Base-by-base conservation (phyloP, 495 filamentous ascomycete genomes). In the Mytilinidion resinicola region DNA sequence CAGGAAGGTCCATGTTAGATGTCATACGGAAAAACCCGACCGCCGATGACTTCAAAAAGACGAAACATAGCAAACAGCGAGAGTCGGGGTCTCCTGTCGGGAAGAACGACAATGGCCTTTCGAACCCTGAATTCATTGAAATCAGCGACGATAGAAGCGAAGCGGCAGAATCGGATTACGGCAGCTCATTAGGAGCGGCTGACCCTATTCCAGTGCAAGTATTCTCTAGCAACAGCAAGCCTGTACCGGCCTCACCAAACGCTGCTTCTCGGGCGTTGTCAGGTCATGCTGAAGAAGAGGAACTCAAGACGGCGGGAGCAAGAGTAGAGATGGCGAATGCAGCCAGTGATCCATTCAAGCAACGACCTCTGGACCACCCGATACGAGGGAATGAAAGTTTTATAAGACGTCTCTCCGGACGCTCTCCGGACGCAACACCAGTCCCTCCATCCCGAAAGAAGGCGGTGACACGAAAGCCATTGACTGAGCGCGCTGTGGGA, bases 221-320 rank as follows among this genome's bases (percentile, higher is more conserved):
- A 41, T 51, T 62, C 9, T 66, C 59, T 0, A 66, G 63, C 56
- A 66, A 66, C 43, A 66, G 51, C 59, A 66, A 66, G 37, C 55
- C 59, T 8, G 15, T 49, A 6, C 63, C 63, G 20, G 59, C 59
- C 12, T 57, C 59, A 7, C 63, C 63, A 42, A 37, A 55, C 41
- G 59, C 59, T n/a, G 63, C 52, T 9, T 66, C 63, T 9, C 59
- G 10, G 35, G 63, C 63, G 11, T 60, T 66, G n/a, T 62, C 63
- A n/a, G 59, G 59, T 6, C 52, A 62, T 43, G 59, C 46, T 10
- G 36, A 53, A 15, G 42, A 19, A 1, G 25, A 38, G 4, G 41
- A 41, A 9, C 46, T 61, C 2, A 51, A 62, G 11, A 56, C 59
- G 47, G 55, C 58, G 14, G 49, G 48, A 20, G 56, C 55, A 33